Base-by-base conservation (phyloP, 768 basidiomycete species). In the Xanthoconium purpureum region DNA sequence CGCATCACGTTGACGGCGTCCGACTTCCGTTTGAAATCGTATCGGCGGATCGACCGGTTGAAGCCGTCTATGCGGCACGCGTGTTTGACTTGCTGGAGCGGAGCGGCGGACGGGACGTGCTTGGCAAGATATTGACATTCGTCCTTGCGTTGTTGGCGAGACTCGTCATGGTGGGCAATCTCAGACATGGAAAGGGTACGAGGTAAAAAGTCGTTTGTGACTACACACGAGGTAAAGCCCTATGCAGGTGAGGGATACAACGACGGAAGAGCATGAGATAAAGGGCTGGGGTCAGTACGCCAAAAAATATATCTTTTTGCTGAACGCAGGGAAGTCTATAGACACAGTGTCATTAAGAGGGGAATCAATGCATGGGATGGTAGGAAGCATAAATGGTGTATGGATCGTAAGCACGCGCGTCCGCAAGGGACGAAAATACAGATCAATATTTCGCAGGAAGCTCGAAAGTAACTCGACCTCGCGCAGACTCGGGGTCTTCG, bases 21-120 rank as follows among this genome's bases (percentile, higher is more conserved):
- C 60, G 61, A 5, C 71, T 75, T 17, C 77, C 78, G 0, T 83
- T 83, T 57, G 72, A 69, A 20, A 77, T 83, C 45, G 62, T 69
- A 30, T 70, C 71, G 44, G 75, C 76, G 13, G 77, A 77, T 52
- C 63, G 64, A 36, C 65, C 53, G 47, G 63, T 62, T 53, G 59
- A 38, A 37, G 46, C 63, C 29, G 54, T 66, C 32, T 39, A 67
- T 28, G 46, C 70, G 13, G 75, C 73, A 3, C 38, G 42, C 17
- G 11, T 73, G n/a, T 80, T 83, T 58, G 75, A 76, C 54, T 43
- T 71, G 32, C 53, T 79, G 47, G 77, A 81, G 65, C 52, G 52
- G 30, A 72, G 66, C 7, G 76, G 75, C 33, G 9, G 11, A 43
- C 68, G 43, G 64, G 76, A 55, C 49, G 30, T 75, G 37, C 30